phyloP scores from a whole-genome alignment of 208 protist genomes.

The Leishmania tarentolae region DNA sequence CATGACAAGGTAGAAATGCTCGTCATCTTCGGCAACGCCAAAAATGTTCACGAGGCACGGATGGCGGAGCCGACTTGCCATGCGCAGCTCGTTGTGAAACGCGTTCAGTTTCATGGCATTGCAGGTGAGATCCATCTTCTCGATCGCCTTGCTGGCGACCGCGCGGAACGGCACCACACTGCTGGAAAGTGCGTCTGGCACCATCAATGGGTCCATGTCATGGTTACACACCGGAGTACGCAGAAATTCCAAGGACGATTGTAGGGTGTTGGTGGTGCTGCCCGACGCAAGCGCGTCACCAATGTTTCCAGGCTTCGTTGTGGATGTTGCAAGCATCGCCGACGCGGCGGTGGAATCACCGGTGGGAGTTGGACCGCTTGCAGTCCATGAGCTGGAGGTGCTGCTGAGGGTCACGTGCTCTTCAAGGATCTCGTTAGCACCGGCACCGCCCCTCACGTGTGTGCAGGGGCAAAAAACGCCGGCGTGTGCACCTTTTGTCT shows the following conservation, averaged over 20 bases:
- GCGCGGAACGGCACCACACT: conserved; percentile 37
- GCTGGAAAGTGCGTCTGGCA: conserved; percentile 16
- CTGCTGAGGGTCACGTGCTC: not conserved
- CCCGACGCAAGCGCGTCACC: not conserved
- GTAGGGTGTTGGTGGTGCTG: conserved; percentile 8
- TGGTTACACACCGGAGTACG: conserved; percentile 10
- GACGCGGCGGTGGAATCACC: not conserved
- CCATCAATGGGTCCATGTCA: conserved; percentile 14
- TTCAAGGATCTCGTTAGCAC: not conserved
- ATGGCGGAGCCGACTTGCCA: conserved; percentile 67
- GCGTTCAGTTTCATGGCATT: conserved; percentile 44
- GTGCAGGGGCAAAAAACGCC: not conserved
- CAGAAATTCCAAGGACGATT: conserved; percentile 9
- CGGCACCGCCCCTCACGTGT: not conserved
- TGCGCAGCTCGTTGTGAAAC: conserved; percentile 69
- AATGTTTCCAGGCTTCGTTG: conserved; percentile 6
- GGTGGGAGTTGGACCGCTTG: not conserved
- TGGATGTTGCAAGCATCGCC: not conserved
- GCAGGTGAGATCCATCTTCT: conserved; percentile 56
- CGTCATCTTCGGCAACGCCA: conserved; percentile 60
- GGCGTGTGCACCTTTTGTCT: not conserved
- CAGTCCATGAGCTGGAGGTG: not conserved
- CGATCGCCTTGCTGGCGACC: conserved; percentile 78
- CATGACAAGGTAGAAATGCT: conserved; percentile 75
- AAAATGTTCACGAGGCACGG: conserved; percentile 68